Base-by-base conservation (phyloP, 2,329 filamentous ascomycete species). In the Aureobasidium zeae region DNA sequence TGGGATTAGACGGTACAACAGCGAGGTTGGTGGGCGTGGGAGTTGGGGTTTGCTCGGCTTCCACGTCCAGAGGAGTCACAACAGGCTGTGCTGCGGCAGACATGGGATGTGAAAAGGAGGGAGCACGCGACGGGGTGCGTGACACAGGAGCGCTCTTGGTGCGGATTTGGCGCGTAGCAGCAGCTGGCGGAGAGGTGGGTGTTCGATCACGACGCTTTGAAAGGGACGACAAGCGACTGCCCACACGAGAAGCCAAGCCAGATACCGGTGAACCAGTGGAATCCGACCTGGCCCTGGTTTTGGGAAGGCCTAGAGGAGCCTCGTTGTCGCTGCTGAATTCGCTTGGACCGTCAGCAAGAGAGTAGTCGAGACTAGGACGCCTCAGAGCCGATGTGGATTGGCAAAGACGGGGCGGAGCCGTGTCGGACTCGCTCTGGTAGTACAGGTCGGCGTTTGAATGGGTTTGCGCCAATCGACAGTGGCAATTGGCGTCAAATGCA, bases 51-150 rank as follows among this genome's bases (percentile, higher is more conserved):
- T 24, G 6, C 25, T 44, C 41, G 50, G 47, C 55, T 57, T 37
- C 48, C 54, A 48, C 59, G 45, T 57, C 52, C 28, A 43, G 16
- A 8, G 41, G 29, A 15, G 35, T 39, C 6, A 69, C 63, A 55
- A 70, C 41, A 48, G 58, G 50, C 51, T 65, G 69, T 34, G 72
- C 70, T 9, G 84, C 86, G 42, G 84, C 68, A n/a, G 83, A 87
- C 1, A 86, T 83, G 42, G 83, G 76, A n/a, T n/a, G n/a, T n/a
- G n/a, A n/a, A 53, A 85, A 84, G 2, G 86, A 89, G 2, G 80
- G 72, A 6, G 79, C 73, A 36, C 74, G 70, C 2, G 80, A 48
- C 10, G 47, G 44, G 12, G 36, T 33, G 15, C 58, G 53, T 6
- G 60, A 62, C 25, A 52, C 50, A 15, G 59, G 59, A 19, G 60